Evolutionary conservation across 495 filamentous ascomycete species (phyloP), one percentile per base, ranked within the genome.

Genomic region (Chaetomium fimeti): DNA sequence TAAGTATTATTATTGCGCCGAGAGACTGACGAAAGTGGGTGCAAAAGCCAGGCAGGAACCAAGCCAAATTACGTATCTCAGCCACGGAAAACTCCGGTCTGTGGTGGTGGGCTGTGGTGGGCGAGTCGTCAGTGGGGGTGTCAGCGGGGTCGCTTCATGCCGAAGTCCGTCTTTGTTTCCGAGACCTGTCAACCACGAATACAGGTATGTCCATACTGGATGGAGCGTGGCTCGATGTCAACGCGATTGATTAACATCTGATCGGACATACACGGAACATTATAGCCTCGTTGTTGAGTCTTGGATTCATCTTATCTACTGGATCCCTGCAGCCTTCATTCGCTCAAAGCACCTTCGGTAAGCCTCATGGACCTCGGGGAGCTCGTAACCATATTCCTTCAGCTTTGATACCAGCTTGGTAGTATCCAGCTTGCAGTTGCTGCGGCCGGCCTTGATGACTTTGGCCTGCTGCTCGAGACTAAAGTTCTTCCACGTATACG

Each of bases 401-500:
- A 88, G 74, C 77, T 87, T 87, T 55, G 71, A 80, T 25, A 77
- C 77, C 54, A 89, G 75, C 74, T 87, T 89, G 25, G 81, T 81
- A 24, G 83, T 83, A 70, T 88, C 85, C 25, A 88, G 74, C 75
- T 84, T 76, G 71, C 86, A 88, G 74, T 88, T 88, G 68, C 82
- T 85, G 40, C 86, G 82, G 24, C 81, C 85, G 8, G 85, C 86
- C 74, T 86, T 87, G 75, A 88, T 83, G 32, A 87, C 84, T 72
- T 86, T 87, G 69, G 84, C 77, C 72, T 89, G 86, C 73, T 88
- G 84, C 60, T 86, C 85, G 27, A 87, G 70, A 11, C 74, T 82
- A 70, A 89, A 89, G 74, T 89, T 88, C 79, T 84, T 83, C 86
- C 86, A 89, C 38, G 77, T 82, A 64, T 87, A 85, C 45, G 72